These are phyloP conservation scores for Annulohypoxylon nitens DNA, from an alignment of 495 filamentous ascomycete genomes.

Conservation along the genomic window DNA sequence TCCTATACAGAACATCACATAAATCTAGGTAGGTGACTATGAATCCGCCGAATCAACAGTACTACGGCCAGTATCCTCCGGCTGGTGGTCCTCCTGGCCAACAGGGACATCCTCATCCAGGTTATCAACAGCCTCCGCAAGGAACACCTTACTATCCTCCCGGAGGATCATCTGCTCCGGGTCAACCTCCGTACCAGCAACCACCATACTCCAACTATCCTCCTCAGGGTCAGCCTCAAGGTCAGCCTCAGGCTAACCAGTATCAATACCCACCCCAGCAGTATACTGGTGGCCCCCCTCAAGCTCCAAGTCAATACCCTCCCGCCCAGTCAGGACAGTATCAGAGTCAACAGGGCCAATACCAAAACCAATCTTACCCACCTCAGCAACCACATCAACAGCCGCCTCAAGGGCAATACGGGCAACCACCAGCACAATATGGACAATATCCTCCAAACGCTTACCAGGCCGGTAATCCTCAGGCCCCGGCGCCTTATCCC, in stretches of 20 bases:
- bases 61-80: conserved; percentile 25
- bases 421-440: conserved; percentile 22
- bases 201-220: conserved; percentile 25
- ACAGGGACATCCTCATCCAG: conserved; percentile 20
- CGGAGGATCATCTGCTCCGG: conserved; percentile 16
- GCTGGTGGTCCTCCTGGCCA: conserved; percentile 20
- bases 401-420: conserved; percentile 48
- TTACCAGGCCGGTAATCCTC: conserved; percentile 21
- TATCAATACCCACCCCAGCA: conserved; percentile 13
- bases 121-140: conserved; percentile 30
- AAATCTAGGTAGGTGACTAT: conserved; percentile 11
- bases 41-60: conserved; percentile 26
- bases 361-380: conserved; percentile 50
- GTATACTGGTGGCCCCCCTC: conserved; percentile 24
- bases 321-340: conserved; percentile 27
- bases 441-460: conserved; percentile 23
- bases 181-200: conserved; percentile 30
- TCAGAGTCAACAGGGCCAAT: conserved; percentile 43
- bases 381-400: conserved; percentile 48
- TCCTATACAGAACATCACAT: neutral
- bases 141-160: conserved; percentile 31
- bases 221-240: conserved; percentile 2
- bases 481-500: conserved; percentile 22
- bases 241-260: conserved; percentile 31
- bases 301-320: conserved; percentile 40